Percentiles rank a stretch among this genome's conserved stretches.
Evolutionary conservation across 805 yeast species (phyloP).

Genomic region (Myxozyma mucilagina): DNA sequence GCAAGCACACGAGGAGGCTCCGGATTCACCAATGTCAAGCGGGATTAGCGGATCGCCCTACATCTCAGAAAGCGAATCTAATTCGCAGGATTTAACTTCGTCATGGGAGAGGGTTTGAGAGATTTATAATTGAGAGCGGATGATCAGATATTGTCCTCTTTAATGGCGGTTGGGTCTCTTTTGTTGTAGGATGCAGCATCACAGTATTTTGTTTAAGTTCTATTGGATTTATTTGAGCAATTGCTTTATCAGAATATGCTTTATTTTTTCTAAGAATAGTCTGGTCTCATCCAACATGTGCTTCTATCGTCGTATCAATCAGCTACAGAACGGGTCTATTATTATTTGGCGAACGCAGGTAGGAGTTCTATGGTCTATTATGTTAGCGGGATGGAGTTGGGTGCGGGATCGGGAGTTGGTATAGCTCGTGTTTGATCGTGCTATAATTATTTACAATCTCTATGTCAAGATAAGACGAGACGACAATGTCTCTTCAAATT

Average conservation of each 20-base stretch:
- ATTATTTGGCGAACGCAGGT: too few species aligned
- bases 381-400: too few species aligned
- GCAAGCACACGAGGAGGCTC: conserved; percentile 11
- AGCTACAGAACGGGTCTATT: too few species aligned
- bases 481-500: too few species aligned
- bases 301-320: too few species aligned
- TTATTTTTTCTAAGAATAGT: background rate
- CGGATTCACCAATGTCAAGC: conserved; percentile 28
- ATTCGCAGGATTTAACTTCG: conserved; percentile 24
- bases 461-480: too few species aligned
- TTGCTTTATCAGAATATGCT: background rate
- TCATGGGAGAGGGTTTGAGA: conserved; percentile 31
- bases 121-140: background rate
- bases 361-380: too few species aligned
- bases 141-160: background rate
- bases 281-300: background rate
- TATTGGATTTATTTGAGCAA: background rate
- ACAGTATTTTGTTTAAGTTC: background rate
- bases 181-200: too few species aligned
- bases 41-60: conserved; percentile 28
- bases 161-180: too few species aligned
- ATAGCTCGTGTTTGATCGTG: too few species aligned
- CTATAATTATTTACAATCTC: too few species aligned
- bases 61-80: conserved; percentile 24
- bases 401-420: too few species aligned